These are phyloP conservation scores for Aspergillus thermomutatus DNA, from an alignment of 2,329 filamentous ascomycete species.

Conservation along the genomic window DNA sequence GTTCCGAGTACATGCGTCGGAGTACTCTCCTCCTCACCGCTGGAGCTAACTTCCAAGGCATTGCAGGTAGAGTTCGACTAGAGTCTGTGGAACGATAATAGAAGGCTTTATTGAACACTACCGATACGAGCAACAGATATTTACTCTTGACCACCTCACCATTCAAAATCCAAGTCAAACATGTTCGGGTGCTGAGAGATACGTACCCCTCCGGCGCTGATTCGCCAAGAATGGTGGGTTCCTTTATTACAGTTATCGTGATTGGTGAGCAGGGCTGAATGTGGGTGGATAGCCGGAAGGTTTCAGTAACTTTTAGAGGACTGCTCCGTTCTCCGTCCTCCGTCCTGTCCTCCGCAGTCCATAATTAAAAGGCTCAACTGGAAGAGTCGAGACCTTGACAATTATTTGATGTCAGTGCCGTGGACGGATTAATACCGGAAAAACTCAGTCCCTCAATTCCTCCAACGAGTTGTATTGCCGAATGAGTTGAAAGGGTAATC, in stretches of 20 bases:
- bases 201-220: not conserved
- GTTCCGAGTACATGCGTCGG: conserved; percentile 3
- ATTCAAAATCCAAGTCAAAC: not conserved
- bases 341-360: too few species aligned
- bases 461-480: not conserved
- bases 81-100: not conserved
- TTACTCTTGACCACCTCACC: not conserved
- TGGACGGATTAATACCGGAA: conserved; percentile 6
- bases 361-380: too few species aligned
- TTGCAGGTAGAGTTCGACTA: not conserved
- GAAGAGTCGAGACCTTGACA: not conserved
- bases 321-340: not conserved
- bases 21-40: conserved; percentile 7
- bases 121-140: not conserved
- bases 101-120: not conserved
- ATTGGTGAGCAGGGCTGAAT: not conserved
- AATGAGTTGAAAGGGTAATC: not conserved
- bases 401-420: not conserved
- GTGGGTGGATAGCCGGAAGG: not conserved
- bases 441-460: not conserved
- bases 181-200: too few species aligned
- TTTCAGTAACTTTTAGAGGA: not conserved
- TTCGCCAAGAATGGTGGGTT: too few species aligned
- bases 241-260: not conserved
- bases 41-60: not conserved